phyloP scores from a whole-genome alignment of 2,329 filamentous ascomycete species.

The Cephalotrichum gorgonifer region DNA sequence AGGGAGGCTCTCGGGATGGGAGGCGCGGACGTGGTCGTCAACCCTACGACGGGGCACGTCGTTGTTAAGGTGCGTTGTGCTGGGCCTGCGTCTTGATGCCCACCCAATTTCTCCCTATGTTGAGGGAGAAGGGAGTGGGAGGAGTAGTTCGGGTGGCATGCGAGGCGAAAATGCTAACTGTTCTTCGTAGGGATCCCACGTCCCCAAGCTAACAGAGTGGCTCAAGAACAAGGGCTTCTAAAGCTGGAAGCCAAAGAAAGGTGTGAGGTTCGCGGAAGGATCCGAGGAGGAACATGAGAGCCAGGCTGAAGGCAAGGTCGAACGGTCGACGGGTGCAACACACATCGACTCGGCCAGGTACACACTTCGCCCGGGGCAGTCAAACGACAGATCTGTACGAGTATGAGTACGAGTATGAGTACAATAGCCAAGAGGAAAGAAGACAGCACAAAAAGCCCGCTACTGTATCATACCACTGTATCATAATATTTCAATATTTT shows the following conservation, averaged over 20 bases:
- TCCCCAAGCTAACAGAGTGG: slow-evolving; percentile 13
- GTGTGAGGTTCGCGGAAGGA: not conserved
- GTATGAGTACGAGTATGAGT: not conserved
- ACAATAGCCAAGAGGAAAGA: not conserved
- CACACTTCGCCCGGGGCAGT: no score
- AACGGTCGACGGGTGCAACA: no score
- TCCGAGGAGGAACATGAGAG: not conserved
- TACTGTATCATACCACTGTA: no score
- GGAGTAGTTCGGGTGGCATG: no score
- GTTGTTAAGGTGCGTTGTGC: slow-evolving; percentile 52
- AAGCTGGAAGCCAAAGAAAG: not conserved
- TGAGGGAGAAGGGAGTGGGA: not conserved
- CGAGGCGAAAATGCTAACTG: slow-evolving; percentile 1
- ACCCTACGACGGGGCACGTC: slow-evolving; percentile 60
- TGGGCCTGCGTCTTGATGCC: no score
- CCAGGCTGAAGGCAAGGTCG: no score
- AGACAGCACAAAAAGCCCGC: no score
- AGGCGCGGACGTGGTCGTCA: slow-evolving; percentile 40
- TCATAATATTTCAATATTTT: not conserved
- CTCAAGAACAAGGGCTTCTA: slow-evolving; percentile 24
- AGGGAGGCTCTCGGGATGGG: slow-evolving; percentile 45
- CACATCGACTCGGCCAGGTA: no score
- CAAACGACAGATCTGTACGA: not conserved
- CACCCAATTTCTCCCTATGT: no score
- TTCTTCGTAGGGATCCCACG: slow-evolving; percentile 5